Evolutionary conservation across 2,329 filamentous ascomycete genomes (phyloP), one percentile per base, ranked within the genome.

Genomic region (Cladophialophora yegresii): DNA sequence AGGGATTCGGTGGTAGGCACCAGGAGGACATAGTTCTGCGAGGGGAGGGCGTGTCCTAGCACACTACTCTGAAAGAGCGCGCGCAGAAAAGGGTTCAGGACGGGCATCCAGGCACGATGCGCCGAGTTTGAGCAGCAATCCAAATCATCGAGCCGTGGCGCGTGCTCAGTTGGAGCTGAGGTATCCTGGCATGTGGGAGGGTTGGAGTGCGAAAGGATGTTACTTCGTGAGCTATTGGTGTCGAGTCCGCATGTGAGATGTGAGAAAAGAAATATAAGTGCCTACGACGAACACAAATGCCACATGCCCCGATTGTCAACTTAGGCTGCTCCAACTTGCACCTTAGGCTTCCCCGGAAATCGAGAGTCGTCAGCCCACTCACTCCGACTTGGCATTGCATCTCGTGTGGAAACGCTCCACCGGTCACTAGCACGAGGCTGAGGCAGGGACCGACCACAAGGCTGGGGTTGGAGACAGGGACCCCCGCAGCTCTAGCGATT

Each of bases 41-140:
- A 85, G 61, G 95, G 93, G 69, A 89, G 87, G 83, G 95, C 98
- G 87, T 98, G 93, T 74, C 89, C 83, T 72, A 90, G 89, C 76
- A 97, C 85, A 78, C 91, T 88, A 86, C 92, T 98, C 83, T 92
- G 92, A 85, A 97, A 97, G 87, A 99, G 98, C 84, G 93, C 92
- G 84, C 91, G 89, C 79, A 99, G 85, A 81, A 97, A 98, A 78
- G 95, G 95, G 82, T 99, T 99, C 88, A 98, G 85, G 83, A 95
- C 92, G 89, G 93, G 93, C 93, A 96, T 96, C 87, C 89, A 89
- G 83, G 70, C 72, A 67, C 65, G 66, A 68, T 69, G 65, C 63
- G 70, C 70, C 70, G 67, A 65, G 43, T 33, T 43, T 23, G 61
- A 36, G 55, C 57, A 64, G 47, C 36, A 43, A 43, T 60, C 57